These are phyloP conservation scores for Lodderomyces orthopsilosis DNA, from an alignment of 1,139 yeast species.

Conservation along the genomic window DNA sequence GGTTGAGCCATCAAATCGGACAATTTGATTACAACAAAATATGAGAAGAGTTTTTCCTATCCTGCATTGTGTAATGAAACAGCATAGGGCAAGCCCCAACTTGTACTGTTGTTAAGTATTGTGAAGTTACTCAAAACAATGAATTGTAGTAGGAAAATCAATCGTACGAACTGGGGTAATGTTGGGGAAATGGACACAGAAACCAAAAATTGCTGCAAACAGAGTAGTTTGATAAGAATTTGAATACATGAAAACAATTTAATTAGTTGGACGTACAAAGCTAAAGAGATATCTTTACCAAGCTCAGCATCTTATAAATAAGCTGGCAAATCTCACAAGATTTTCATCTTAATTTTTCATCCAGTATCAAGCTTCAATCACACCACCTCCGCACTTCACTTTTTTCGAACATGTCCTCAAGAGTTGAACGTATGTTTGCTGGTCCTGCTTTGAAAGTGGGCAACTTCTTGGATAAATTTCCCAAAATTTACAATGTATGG, in stretches of 20 bases:
- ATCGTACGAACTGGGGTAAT: neutral
- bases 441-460: slow-evolving; percentile 35
- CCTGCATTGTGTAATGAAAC: neutral
- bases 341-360: neutral
- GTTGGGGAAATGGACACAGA: neutral
- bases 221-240: neutral
- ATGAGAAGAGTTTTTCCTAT: neutral
- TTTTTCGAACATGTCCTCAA: slow-evolving; percentile 14
- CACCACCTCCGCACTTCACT: neutral
- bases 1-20: neutral
- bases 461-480: slow-evolving; percentile 34
- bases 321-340: neutral
- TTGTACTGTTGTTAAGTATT: neutral
- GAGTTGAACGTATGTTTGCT: slow-evolving; percentile 12
- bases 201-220: too few species aligned
- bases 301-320: neutral
- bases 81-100: neutral
- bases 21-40: neutral
- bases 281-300: too few species aligned
- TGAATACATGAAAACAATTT: too few species aligned
- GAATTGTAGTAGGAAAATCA: neutral
- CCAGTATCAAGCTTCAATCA: neutral
- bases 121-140: neutral
- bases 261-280: too few species aligned
- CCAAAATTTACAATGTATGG: slow-evolving; percentile 43